Base-by-base conservation (phyloP, 352 stramenopile genomes). In the Phytophthora agathidicida region DNA sequence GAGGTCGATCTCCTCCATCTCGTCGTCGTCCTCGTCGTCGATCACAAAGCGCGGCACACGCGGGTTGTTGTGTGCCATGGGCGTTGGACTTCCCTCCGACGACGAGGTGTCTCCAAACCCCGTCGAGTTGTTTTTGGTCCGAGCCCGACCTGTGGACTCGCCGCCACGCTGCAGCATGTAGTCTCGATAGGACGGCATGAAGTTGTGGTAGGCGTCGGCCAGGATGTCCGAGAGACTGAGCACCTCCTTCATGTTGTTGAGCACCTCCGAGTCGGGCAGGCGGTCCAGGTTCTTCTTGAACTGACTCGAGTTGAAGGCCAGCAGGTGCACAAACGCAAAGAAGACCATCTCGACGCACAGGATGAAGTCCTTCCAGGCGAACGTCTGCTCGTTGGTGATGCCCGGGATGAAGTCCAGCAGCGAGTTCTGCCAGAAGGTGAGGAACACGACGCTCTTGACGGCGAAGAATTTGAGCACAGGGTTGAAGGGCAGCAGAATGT, bases 391-490 rank as follows among this genome's bases (percentile, higher is more conserved):
- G 51, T 88, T 89, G 11, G 83, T 91, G 60, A 97, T 90, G 24
- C 84, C 81, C 1, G 89, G 89, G 22, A 96, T 77, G 27, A 96
- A 84, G 27, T 88, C 71, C n/a, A 98, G 80, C 31, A 96, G 52
- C 23, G 91, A 61, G 42, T 73, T 93, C 58, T 98, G 92, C 86
- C 91, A 98, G 68, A 96, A 98, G 20, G 91, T 97, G 36, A 96
- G 80, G 55, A 98, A 98, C 24, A 98, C 89, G 48, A 98, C 86
- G 43, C 73, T 80, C 68, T 98, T 98, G 47, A 98, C 90, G 1
- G 89, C 88, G 41, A 97, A 87, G 53, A 98, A 98, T 75, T 98
- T 98, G 60, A 95, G 75, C 36, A 98, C 83, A 8, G 92, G 92
- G 55, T 85, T 86, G 53, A 94, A 94, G 20, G 79, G 76, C 67